A percentile compares a stretch with the other conserved stretches of the same genome.
Conservation (phyloP, 2,329 filamentous ascomycete species). For the Didymella lethalis region DNA sequence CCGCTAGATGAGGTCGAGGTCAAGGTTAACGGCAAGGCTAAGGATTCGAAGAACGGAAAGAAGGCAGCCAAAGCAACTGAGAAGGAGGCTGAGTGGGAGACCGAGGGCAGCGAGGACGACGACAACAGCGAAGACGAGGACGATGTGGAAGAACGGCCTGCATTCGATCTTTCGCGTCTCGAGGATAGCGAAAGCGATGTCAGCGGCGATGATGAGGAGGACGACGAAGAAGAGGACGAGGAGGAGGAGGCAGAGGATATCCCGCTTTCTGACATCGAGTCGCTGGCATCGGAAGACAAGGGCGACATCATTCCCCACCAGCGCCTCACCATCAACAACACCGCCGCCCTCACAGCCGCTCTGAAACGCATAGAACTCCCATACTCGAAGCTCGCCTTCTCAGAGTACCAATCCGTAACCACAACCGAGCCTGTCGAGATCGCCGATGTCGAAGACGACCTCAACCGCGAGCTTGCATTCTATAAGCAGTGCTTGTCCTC, state of each 20-base stretch:
- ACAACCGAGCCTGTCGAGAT: conserved; percentile 75
- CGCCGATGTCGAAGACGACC: conserved; percentile 86
- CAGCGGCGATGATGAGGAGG: conserved; percentile 51
- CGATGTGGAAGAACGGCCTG: conserved; percentile 33
- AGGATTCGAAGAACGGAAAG: conserved; percentile 42
- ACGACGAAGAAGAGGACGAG: conserved; percentile 64
- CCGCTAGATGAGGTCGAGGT: conserved; percentile 40
- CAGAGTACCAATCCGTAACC: conserved; percentile 79
- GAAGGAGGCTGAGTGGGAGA: conserved; percentile 44
- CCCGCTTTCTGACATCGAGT: conserved; percentile 85
- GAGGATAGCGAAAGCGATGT: conserved; percentile 54
- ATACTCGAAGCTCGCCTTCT: conserved; percentile 76
- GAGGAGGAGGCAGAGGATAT: conserved; percentile 86
- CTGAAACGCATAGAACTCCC: conserved; percentile 81
- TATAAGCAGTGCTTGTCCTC: conserved; percentile 88
- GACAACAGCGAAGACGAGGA: conserved; percentile 47
- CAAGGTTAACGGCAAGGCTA: conserved; percentile 42
- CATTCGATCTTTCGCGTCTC: conserved; percentile 42
- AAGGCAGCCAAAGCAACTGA: conserved; percentile 43
- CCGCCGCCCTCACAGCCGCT: conserved; percentile 79
- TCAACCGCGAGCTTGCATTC: conserved; percentile 90
- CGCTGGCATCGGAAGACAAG: conserved; percentile 78
- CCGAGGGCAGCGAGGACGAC: conserved; percentile 44
- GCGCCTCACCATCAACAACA: conserved; percentile 97
- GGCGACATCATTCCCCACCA: conserved; percentile 90